A percentile compares a stretch with the other conserved stretches of the same genome.
Evolutionary conservation across 495 filamentous ascomycete genomes (phyloP).

Genomic region (Podospora pseudoanserina): DNA sequence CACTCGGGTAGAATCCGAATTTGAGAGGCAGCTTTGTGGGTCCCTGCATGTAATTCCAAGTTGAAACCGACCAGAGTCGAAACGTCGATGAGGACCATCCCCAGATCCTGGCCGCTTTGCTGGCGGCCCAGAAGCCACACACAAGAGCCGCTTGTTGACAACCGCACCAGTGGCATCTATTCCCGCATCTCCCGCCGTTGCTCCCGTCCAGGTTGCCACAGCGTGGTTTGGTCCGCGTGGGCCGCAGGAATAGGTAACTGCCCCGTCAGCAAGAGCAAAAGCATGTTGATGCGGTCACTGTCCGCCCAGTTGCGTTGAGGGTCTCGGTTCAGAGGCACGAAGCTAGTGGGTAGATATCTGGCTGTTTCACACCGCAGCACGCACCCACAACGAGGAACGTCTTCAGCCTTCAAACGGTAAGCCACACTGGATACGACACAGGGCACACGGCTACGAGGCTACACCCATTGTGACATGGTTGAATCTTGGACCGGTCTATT

Average conservation of each 20-base stretch:
- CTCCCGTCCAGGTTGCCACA: conserved; percentile 7
- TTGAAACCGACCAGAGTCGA: conserved; percentile 10
- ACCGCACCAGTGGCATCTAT: background rate
- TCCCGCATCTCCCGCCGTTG: conserved; percentile 9
- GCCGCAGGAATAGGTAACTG: background rate
- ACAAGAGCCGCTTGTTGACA: conserved; percentile 4
- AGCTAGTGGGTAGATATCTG: background rate
- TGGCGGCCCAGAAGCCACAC: background rate
- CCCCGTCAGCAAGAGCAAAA: background rate
- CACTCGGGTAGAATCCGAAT: conserved; percentile 15
- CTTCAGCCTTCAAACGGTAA: conserved; percentile 4
- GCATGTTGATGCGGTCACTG: background rate
- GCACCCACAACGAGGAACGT: background rate
- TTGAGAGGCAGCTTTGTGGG: conserved; percentile 15
- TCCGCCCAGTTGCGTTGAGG: conserved; percentile 4
- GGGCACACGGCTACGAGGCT: conserved; percentile 2
- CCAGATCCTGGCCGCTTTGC: background rate
- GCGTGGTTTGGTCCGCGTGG: conserved; percentile 4
- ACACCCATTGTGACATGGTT: conserved; percentile 8
- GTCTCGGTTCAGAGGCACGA: conserved; percentile 2
- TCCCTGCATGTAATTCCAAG: conserved; percentile 8
- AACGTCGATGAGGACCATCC: background rate
- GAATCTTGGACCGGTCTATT: conserved; percentile 18
- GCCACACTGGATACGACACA: background rate
- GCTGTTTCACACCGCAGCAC: conserved; percentile 5